Conservation (phyloP, 1,139 yeast genomes). For the Candida tetrigidarum region DNA sequence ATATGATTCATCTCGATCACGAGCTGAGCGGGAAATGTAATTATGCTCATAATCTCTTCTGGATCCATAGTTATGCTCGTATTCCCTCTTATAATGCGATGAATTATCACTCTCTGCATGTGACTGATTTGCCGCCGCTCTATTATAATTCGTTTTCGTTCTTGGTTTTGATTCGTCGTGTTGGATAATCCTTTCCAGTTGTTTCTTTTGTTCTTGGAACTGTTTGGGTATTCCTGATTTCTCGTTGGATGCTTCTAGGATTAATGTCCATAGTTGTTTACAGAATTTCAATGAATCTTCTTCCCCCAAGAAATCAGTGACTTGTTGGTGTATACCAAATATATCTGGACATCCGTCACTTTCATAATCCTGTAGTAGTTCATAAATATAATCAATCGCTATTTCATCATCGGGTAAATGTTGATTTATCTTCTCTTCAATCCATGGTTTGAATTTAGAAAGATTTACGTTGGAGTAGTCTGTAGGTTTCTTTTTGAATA, state of each 20-base stretch:
- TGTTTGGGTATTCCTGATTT: constrained; percentile 43
- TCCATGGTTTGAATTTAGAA: constrained; percentile 39
- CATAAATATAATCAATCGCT: constrained; percentile 44
- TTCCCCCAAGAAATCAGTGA: constrained; percentile 43
- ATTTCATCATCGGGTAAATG: constrained; percentile 53
- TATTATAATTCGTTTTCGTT: constrained; percentile 29
- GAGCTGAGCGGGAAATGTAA: constrained; percentile 1
- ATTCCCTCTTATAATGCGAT: constrained; percentile 1
- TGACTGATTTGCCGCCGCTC: constrained; percentile 22
- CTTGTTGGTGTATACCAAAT: constrained; percentile 37
- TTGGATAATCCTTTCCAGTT: constrained; percentile 3
- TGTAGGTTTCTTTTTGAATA: constrained; percentile 22
- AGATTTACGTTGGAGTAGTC: constrained; percentile 33
- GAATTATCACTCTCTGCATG: not conserved
- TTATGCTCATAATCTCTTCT: constrained; percentile 13
- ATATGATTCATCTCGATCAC: constrained; percentile 14
- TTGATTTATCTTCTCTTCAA: constrained; percentile 29
- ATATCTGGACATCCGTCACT: constrained; percentile 32
- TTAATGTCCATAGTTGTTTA: constrained; percentile 40
- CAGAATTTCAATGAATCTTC: constrained; percentile 39
- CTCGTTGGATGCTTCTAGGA: constrained; percentile 44
- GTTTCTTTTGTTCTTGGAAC: constrained; percentile 22
- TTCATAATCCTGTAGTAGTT: constrained; percentile 24
- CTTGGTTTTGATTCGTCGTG: constrained; percentile 1
- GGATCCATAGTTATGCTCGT: constrained; percentile 9